Conservation (phyloP, 345 rosid species). For the Populus simonii region DNA sequence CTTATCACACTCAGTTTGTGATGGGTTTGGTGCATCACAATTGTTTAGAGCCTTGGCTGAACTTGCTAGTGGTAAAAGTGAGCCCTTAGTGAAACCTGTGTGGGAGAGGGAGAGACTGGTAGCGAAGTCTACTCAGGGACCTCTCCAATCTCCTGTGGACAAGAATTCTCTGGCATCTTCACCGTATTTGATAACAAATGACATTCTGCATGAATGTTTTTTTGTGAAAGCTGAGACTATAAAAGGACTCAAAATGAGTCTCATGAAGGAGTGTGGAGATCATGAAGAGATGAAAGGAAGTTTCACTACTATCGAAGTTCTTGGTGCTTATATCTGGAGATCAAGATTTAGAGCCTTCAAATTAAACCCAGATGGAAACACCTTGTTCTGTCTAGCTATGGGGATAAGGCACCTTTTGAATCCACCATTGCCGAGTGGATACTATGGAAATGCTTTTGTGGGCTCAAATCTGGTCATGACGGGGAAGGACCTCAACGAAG, state of each 20-base stretch:
- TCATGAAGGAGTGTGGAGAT: constrained; percentile 14
- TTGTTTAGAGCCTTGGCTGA: constrained; percentile 48
- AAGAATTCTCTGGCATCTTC: constrained; percentile 17
- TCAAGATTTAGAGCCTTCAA: constrained; percentile 47
- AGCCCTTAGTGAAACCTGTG: constrained; percentile 44
- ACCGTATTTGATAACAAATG: constrained; percentile 36
- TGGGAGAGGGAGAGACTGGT: constrained; percentile 50
- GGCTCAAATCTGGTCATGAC: constrained; percentile 30
- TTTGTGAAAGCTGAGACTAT: constrained; percentile 33
- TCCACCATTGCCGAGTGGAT: constrained; percentile 44
- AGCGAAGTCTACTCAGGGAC: neutral
- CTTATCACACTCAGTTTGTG: constrained; percentile 52
- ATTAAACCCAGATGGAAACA: constrained; percentile 37
- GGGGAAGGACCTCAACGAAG: constrained; percentile 33
- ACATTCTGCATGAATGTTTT: constrained; percentile 38
- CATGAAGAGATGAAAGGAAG: neutral
- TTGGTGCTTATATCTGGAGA: constrained; percentile 52
- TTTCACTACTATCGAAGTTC: constrained; percentile 48
- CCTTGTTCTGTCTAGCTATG: constrained; percentile 31
- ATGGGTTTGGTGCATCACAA: constrained; percentile 59
- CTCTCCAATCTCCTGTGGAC: neutral
- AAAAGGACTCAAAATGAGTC: constrained; percentile 27
- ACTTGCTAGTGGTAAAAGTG: constrained; percentile 30
- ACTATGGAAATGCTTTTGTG: constrained; percentile 57
- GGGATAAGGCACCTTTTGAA: constrained; percentile 38